A percentile compares a stretch with the other conserved stretches of the same genome.
phyloP scores from a whole-genome alignment of 495 filamentous ascomycete genomes.

The Talaromyces trachyspermus region DNA sequence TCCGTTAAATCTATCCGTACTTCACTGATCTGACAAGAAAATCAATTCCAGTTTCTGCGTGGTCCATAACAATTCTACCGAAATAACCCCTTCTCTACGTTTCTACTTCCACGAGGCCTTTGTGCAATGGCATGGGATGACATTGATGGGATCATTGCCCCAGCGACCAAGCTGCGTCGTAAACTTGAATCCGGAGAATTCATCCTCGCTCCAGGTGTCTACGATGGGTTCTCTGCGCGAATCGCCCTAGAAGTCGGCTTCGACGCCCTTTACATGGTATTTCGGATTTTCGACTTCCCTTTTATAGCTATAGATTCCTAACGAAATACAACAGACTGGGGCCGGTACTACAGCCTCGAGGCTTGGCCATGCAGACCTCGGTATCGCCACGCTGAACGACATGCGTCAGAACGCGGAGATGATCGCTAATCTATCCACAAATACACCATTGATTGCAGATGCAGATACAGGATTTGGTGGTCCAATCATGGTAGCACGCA shows the following conservation, averaged over 20 bases:
- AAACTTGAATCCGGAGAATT: conserved; percentile 1
- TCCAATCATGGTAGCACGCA: conserved; percentile 55
- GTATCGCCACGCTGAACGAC: conserved; percentile 45
- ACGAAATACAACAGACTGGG: conserved; percentile 41
- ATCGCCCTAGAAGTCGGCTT: conserved; percentile 55
- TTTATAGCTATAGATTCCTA: background rate
- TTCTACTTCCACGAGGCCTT: background rate
- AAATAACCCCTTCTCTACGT: background rate
- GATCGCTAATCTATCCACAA: conserved; percentile 32
- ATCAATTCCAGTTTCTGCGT: background rate
- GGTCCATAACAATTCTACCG: background rate
- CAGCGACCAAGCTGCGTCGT: conserved; percentile 1
- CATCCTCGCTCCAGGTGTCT: conserved; percentile 52
- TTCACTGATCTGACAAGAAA: background rate
- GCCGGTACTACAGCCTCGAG: conserved; percentile 60
- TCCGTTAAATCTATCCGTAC: background rate
- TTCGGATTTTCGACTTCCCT: conserved; percentile 8
- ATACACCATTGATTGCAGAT: conserved; percentile 58
- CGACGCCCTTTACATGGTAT: conserved; percentile 58
- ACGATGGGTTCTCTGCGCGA: conserved; percentile 61
- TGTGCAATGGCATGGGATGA: background rate
- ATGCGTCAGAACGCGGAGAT: conserved; percentile 40
- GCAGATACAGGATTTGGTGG: conserved; percentile 64
- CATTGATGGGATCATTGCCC: background rate
- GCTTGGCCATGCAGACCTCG: conserved; percentile 62